Evolutionary conservation across 2,329 filamentous ascomycete species (phyloP), one percentile per base, ranked within the genome.

Genomic region (Talaromyces atroroseus): DNA sequence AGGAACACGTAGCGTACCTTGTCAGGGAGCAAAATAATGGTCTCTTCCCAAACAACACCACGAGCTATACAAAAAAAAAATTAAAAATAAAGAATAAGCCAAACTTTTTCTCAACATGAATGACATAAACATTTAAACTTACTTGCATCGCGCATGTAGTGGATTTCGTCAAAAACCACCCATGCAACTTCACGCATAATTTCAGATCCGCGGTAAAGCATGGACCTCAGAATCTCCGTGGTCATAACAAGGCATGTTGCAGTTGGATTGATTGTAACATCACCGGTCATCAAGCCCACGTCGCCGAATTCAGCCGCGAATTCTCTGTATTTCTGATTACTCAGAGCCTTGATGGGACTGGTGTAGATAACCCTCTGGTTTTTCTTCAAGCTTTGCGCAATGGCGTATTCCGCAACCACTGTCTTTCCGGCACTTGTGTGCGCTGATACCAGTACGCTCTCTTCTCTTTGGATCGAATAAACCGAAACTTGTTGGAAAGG

Each of bases 361-460:
- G 94, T 99, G 76, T 99, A 99, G 72, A 99, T 99, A 66, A 99
- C 92, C 70, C 94, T 84, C 77, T 99, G 94, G 75, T 97, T 97
- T 71, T 91, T 89, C 80, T 94, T 95, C 71, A 99, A 80, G 72
- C 94, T 95, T 68, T 99, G 94, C 16, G 95, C 94, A 70, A 99
- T 95, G 20, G 94, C 95, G 70, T 99, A 99, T 73, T 99, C 94
- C 61, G 94, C 94, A 46, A 97, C 92, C 7, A 99, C 95, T 0
- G 94, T 99, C 76, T 99, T 99, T 75, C 94, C 94, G 38, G 94
- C 94, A 80, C 89, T 94, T 7, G 94, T 99, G 75, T 99, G 94
- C 53, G 94, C 94, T 16, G 95, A 97, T 2, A 99, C 94, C 50
- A 99, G 77, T 0, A 99, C 90, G 77, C 92, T 97, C 78, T 99